Base-by-base conservation (phyloP, 163 green algal genomes). In the Scenedesmus sp. region DNA sequence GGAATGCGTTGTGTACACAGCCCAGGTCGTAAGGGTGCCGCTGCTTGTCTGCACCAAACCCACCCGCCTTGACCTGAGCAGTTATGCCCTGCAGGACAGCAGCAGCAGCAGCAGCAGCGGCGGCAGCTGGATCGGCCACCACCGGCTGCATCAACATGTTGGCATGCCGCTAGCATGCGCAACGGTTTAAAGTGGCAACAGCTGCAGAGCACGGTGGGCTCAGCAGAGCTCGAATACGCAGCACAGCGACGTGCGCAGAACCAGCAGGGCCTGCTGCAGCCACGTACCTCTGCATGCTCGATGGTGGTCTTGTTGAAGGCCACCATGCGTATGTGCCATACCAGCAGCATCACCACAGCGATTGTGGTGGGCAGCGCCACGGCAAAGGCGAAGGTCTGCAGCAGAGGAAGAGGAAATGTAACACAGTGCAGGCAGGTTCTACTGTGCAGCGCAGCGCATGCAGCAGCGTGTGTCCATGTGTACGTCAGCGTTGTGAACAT, bases 291-390 rank as follows among this genome's bases (percentile, higher is more conserved):
- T 83, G 98, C 94, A 92, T 97, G 95, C 82, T 99, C 97, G 59
- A 99, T 98, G 3, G 97, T 98, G 0, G 96, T 99, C 82, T 96
- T 95, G 95, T 98, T 98, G 51, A 49, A 86, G 13, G 89, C 40
- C 2, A 96, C 72, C 51, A 98, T 94, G 49, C 94, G 93, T 43
- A 94, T 49, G 65, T 98, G 97, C 96, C 96, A 99, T 37, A 76
- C 83, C 46, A 98, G 93, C 84, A 99, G 93, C 94, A 96, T 93
- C 33, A 94, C 56, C 72, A 98, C 87, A 3, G 92, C 95, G 10
- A 97, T 86, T 2, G 85, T 91, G 0, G 97, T 91, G 0, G 95
- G 95, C 79, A 98, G 89, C 2, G 94, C 91, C 0, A 97, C 7
- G 16, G 92, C 92, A 44, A 96, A 95, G 18, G 93, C 94, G 0